Evolutionary conservation across 2,329 filamentous ascomycete genomes (phyloP), one percentile per base, ranked within the genome.

Genomic region (Pyricularia grisea): DNA sequence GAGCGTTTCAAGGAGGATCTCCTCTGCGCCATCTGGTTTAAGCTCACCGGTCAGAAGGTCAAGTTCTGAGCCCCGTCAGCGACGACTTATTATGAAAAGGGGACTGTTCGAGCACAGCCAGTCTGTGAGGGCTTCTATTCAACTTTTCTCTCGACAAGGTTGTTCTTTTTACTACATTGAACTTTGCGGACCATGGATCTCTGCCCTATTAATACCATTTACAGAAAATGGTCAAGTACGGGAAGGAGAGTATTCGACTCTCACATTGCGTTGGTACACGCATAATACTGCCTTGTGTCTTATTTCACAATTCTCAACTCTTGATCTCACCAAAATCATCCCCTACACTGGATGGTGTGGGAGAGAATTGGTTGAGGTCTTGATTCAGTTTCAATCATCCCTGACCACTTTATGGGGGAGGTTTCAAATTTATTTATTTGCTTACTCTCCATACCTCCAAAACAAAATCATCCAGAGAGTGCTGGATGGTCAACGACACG

Each of bases 1-100:
- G 91, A 96, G 81, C 81, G 81, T 30, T 90, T 90, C 80, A 90
- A 90, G 82, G 88, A 90, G 76, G 88, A 90, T 72, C 76, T 89
- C 23, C 74, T 90, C 20, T 86, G 87, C 33, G 80, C 84, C 65
- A 77, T 87, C 70, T 89, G 87, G 86, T 87, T 82, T 77, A 89
- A 89, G 78, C 74, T 90, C 65, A 90, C 87, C 0, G 88, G 88
- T 33, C 80, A 86, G 71, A 84, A 83, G 75, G 84, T 88, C 75
- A 87, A 86, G 79, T 78, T 88, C 66, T 87, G 77, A 69, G 67
- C 27, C 9, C 63, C n/a, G 12, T n/a, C 2, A 14, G 27, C 9
- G 25, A 65, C 23, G 27, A 27, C 28, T 14, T 36, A 14, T 36
- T 36, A 10, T 10, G 3, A 12, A 36, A 36, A 14, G 33, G 33